Evolutionary conservation across 805 yeast genomes (phyloP).

Genomic region (Candida krabiensis): DNA sequence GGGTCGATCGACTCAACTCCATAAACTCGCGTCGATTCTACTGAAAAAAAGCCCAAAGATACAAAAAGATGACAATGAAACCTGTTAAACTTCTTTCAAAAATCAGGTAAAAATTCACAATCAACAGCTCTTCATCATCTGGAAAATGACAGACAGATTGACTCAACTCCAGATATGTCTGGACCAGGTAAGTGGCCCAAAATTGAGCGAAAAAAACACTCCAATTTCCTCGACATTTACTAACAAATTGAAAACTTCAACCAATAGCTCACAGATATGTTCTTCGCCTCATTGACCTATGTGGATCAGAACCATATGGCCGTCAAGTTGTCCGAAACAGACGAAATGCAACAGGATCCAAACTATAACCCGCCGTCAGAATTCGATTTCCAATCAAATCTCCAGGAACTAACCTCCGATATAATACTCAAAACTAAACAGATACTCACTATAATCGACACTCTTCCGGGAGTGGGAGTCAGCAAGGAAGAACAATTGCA

Average conservation of each 20-base stretch:
- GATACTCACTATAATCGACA: slow-evolving; percentile 78
- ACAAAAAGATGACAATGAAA: too few species aligned
- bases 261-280: slow-evolving; percentile 64
- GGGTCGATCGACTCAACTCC: slow-evolving; percentile 10
- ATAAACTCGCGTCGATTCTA: too few species aligned
- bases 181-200: slow-evolving; percentile 55
- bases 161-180: slow-evolving; percentile 88
- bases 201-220: slow-evolving; percentile 13
- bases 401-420: slow-evolving; percentile 80
- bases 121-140: too few species aligned
- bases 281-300: slow-evolving; percentile 74
- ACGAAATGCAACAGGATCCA: slow-evolving; percentile 63
- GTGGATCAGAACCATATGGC: slow-evolving; percentile 76
- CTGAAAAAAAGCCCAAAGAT: not conserved
- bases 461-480: slow-evolving; percentile 91
- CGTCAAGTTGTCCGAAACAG: slow-evolving; percentile 45
- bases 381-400: slow-evolving; percentile 42
- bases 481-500: slow-evolving; percentile 71
- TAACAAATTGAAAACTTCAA: not conserved
- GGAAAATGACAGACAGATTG: slow-evolving; percentile 87
- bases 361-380: slow-evolving; percentile 46
- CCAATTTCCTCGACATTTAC: not conserved
- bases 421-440: slow-evolving; percentile 84
- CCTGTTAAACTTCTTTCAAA: too few species aligned
- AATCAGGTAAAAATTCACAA: too few species aligned